phyloP scores from a whole-genome alignment of 2,329 filamentous ascomycete genomes.

The Aspergillus sergii region DNA sequence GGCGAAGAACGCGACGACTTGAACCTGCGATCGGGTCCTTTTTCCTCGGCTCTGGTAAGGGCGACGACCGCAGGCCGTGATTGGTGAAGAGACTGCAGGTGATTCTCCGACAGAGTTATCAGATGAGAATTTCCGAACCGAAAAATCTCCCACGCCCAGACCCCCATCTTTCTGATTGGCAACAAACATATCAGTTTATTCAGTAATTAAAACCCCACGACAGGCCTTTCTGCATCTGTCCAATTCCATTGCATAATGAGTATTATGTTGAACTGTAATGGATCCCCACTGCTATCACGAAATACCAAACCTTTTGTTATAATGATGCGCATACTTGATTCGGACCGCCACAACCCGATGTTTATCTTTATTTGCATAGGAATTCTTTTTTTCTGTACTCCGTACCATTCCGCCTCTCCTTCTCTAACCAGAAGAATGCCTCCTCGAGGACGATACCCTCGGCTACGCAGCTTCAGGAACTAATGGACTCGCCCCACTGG shows the following conservation, averaged over 20 bases:
- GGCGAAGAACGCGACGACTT: not conserved
- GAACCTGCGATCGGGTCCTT: not conserved
- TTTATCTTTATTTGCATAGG: not conserved
- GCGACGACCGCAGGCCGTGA: not conserved
- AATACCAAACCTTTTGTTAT: not conserved
- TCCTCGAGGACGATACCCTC: not conserved
- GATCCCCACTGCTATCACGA: not conserved
- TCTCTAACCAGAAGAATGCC: not conserved
- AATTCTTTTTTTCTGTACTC: not conserved
- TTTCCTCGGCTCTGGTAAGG: not conserved
- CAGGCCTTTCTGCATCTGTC: not conserved
- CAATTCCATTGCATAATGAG: slow-evolving; percentile 1
- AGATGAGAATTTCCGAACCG: slow-evolving; percentile 10
- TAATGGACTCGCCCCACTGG: slow-evolving; percentile 1
- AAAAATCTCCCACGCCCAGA: slow-evolving; percentile 12
- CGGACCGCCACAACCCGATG: not conserved
- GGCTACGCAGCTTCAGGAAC: slow-evolving; percentile 7
- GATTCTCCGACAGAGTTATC: slow-evolving; percentile 15
- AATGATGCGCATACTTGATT: not conserved
- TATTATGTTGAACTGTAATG: not conserved
- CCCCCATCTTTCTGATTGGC: not conserved
- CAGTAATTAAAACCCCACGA: not conserved
- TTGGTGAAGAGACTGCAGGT: slow-evolving; percentile 5
- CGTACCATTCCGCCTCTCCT: not conserved
- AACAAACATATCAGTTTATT: not conserved